phyloP scores from a whole-genome alignment of 2,329 filamentous ascomycete species.

The Penicillium sp. region DNA sequence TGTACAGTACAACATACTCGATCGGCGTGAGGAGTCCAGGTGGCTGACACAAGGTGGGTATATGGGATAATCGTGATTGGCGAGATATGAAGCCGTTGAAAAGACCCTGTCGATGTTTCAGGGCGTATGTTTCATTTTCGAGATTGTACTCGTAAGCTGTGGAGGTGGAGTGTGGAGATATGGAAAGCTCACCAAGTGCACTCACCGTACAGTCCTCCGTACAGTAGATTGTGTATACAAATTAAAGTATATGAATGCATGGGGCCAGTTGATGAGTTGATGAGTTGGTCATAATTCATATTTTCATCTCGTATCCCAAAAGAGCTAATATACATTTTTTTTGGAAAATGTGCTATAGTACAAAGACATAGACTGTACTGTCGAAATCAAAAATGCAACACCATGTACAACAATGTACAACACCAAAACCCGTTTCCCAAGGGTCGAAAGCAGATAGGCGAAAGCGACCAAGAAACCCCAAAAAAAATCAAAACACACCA shows the following conservation, averaged over 20 bases:
- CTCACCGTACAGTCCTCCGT: too few relatives aligned
- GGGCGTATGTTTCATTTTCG: not conserved
- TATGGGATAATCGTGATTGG: not conserved
- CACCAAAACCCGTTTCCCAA: constrained; percentile 5
- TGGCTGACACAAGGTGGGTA: not conserved
- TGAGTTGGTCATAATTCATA: not conserved
- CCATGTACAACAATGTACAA: constrained; percentile 12
- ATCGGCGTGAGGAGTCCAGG: not conserved
- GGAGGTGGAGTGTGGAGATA: not conserved
- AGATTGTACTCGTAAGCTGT: not conserved
- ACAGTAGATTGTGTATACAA: not conserved
- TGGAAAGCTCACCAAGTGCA: not conserved
- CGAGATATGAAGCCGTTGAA: not conserved
- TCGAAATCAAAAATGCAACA: constrained; percentile 7
- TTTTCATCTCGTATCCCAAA: constrained; percentile 5
- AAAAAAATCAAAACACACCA: constrained; percentile 10
- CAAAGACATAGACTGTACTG: constrained; percentile 8
- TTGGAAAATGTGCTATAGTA: constrained; percentile 11
- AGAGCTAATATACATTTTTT: constrained; percentile 12
- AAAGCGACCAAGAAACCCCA: not conserved
- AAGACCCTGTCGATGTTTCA: constrained; percentile 1
- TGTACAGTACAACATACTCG: not conserved
- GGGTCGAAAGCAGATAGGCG: not conserved
- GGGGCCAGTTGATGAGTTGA: not conserved
- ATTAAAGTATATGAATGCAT: not conserved